phyloP scores from a whole-genome alignment of 371 early-diverging fungal species.

The Mortierella sp. region DNA sequence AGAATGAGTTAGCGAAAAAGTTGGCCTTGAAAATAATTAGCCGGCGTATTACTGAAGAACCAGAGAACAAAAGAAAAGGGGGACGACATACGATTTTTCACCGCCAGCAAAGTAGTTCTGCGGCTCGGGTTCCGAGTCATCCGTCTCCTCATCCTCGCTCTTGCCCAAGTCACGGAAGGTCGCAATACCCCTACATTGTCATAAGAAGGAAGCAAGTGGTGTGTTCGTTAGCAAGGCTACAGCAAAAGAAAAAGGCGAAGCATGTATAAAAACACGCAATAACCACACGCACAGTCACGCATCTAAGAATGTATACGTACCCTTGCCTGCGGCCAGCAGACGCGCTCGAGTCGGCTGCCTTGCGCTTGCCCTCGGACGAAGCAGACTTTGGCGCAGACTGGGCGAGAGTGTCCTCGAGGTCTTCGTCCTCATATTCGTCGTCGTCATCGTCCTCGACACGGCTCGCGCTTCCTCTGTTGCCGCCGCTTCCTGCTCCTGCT shows the following conservation, averaged over 20 bases:
- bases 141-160: conserved; percentile 64
- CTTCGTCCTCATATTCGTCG: conserved; percentile 41
- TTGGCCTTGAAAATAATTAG: neutral
- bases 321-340: conserved; percentile 41
- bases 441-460: conserved; percentile 19
- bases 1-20: neutral
- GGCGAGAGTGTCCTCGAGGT: conserved; percentile 27
- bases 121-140: conserved; percentile 66
- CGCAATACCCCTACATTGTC: conserved; percentile 65
- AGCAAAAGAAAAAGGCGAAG: conserved; percentile 11
- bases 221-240: neutral
- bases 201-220: neutral
- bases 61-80: neutral
- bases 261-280: neutral
- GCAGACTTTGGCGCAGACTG: conserved; percentile 14
- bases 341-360: conserved; percentile 30
- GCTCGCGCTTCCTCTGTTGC: conserved; percentile 19
- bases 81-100: conserved; percentile 80
- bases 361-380: conserved; percentile 41
- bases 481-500: conserved; percentile 6
- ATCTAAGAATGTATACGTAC: conserved; percentile 39
- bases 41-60: neutral
- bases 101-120: conserved; percentile 90
- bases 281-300: conserved; percentile 10
- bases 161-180: conserved; percentile 72